phyloP scores from a whole-genome alignment of 2,329 filamentous ascomycete genomes.

The Fusarium redolens region DNA sequence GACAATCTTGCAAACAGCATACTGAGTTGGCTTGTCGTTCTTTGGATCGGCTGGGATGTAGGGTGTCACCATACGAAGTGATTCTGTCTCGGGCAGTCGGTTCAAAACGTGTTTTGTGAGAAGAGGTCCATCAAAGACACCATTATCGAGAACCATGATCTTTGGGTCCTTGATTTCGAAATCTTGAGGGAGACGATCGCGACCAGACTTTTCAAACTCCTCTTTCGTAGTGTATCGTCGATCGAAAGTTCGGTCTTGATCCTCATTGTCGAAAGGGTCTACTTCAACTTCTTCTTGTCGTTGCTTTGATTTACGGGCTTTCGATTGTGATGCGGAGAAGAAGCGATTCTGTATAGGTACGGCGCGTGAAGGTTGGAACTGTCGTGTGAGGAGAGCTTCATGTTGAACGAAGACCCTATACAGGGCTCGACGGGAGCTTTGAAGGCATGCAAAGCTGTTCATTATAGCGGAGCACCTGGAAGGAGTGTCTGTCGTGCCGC shows the following conservation, averaged over 20 bases:
- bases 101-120: conserved; percentile 55
- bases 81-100: conserved; percentile 50
- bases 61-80: conserved; percentile 57
- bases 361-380: conserved; percentile 27
- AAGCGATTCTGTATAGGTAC: conserved; percentile 29
- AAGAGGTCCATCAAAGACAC: conserved; percentile 54
- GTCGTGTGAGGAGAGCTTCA: conserved; percentile 40
- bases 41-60: conserved; percentile 50
- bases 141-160: conserved; percentile 56
- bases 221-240: conserved; percentile 51
- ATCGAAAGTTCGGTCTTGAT: conserved; percentile 43
- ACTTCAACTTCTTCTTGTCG: background rate
- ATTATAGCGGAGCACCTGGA: conserved; percentile 46
- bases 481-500: background rate
- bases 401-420: conserved; percentile 58
- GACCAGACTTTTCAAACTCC: conserved; percentile 49
- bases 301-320: background rate
- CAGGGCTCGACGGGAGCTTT: conserved; percentile 59
- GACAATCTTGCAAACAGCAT: conserved; percentile 78
- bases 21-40: conserved; percentile 39
- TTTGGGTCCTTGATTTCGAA: conserved; percentile 57
- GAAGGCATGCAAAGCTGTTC: conserved; percentile 53
- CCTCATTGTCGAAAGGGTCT: conserved; percentile 20
- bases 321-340: conserved; percentile 31
- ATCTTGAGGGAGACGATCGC: conserved; percentile 56